Evolutionary conservation across 148 eudicot species (phyloP), one percentile per base, ranked within the genome.

Genomic region (Amaranthus hypochondriacus): DNA sequence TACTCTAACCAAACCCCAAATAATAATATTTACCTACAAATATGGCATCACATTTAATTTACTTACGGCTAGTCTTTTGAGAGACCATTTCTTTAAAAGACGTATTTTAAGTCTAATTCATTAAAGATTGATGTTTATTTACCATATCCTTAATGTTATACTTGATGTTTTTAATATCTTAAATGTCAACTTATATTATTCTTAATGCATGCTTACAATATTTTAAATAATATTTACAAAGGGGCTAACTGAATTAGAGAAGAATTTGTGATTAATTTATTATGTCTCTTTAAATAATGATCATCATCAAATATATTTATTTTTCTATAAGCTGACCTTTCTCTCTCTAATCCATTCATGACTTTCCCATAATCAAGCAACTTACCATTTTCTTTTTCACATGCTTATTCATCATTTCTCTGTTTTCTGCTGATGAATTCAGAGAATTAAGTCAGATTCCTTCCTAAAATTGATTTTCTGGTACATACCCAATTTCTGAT

Each of bases 1-100:
- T 57, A 71, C 73, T 71, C 63, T 28, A 71, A 71, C 73, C 73
- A 71, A 71, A 46, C 73, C 11, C 73, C 53, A 46, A 4, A 71
- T 42, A n/a, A 62, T 71, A 52, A 56, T 47, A 2, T 43, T 49
- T 69, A 7, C 2, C 18, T n/a, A 62, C 9, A 28, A 28, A 28
- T 28, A 28, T 28, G 39, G 39, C 39, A 28, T 28, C 39, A 28
- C 39, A 28, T 28, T 28, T 28, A 28, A 28, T 0, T 28, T 28
- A 28, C 39, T 28, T 28, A 28, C 39, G 2, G 0, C 2, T 28
- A 28, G 18, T 28, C 39, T 28, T 2, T 2, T 28, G 1, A 28
- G 39, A 28, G 39, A 28, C 2, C 39, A 0, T 28, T 2, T 28
- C 0, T 28, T 28, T 18, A 18, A 18, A 18, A 18, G 18, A 18